Percentiles rank a stretch among this genome's conserved stretches.
These are phyloP conservation scores for Babesia ovata DNA, from an alignment of 169 alveolate genomes.

Conservation along the genomic window DNA sequence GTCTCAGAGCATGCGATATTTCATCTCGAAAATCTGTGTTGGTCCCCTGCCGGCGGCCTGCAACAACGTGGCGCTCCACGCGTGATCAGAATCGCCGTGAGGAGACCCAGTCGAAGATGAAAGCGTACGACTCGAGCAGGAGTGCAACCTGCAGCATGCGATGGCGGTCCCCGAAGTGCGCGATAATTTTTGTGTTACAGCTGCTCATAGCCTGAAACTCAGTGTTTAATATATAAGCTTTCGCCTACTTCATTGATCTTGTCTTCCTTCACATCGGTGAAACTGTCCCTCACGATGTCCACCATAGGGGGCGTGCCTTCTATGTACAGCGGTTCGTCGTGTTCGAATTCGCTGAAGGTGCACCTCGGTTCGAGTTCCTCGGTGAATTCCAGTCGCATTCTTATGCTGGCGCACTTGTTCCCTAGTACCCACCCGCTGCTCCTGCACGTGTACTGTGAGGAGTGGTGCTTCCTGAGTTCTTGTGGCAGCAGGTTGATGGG, in stretches of 20 bases:
- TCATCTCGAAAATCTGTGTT: slow-evolving; percentile 30
- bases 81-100: slow-evolving; percentile 3
- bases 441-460: slow-evolving; percentile 2
- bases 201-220: neutral
- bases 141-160: slow-evolving; percentile 7
- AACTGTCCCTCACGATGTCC: neutral
- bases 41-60: slow-evolving; percentile 51
- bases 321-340: neutral
- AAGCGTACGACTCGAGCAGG: slow-evolving; percentile 21
- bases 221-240: slow-evolving; percentile 19
- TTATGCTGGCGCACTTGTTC: slow-evolving; percentile 12
- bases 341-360: slow-evolving; percentile 19
- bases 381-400: slow-evolving; percentile 12
- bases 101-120: slow-evolving; percentile 31
- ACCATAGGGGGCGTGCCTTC: neutral
- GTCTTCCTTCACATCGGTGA: neutral
- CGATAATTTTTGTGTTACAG: neutral
- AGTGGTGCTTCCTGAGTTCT: neutral
- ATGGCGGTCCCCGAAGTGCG: slow-evolving; percentile 10
- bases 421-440: neutral
- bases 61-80: slow-evolving; percentile 12
- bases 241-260: slow-evolving; percentile 13
- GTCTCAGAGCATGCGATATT: slow-evolving; percentile 25
- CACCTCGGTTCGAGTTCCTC: slow-evolving; percentile 17
- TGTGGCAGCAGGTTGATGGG: neutral